Conservation (phyloP, 1,139 yeast species). For the Trichomonascaceae sp. region DNA sequence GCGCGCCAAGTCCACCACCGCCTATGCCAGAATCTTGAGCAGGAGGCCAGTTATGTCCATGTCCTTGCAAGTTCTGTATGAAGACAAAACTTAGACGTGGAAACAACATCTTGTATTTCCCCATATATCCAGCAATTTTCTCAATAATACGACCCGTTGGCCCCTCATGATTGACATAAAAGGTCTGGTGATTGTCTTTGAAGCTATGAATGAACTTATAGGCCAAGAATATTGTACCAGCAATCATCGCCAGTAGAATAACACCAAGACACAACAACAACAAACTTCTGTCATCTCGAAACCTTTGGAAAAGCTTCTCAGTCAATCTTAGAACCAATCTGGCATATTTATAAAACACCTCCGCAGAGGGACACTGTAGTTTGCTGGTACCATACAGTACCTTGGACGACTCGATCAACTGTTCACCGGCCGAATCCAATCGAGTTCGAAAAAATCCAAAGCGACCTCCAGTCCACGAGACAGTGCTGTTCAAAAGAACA, state of each 20-base stretch:
- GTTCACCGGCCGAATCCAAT: background rate
- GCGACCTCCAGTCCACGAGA: background rate
- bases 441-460: background rate
- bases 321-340: background rate
- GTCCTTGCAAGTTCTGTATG: constrained; percentile 3
- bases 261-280: background rate
- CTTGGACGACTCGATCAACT: background rate
- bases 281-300: background rate
- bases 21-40: background rate
- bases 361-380: background rate
- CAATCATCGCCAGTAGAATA: background rate
- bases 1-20: background rate
- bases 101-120: constrained; percentile 3
- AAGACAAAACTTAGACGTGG: constrained; percentile 7
- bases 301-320: background rate
- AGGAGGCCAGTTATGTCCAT: background rate
- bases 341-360: background rate
- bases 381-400: background rate
- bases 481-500: background rate
- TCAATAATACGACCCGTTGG: background rate
- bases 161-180: background rate
- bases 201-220: background rate
- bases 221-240: background rate
- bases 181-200: background rate
- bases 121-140: background rate